Evolutionary conservation across 2,329 filamentous ascomycete genomes (phyloP).

Genomic region (Ilyonectria robusta): DNA sequence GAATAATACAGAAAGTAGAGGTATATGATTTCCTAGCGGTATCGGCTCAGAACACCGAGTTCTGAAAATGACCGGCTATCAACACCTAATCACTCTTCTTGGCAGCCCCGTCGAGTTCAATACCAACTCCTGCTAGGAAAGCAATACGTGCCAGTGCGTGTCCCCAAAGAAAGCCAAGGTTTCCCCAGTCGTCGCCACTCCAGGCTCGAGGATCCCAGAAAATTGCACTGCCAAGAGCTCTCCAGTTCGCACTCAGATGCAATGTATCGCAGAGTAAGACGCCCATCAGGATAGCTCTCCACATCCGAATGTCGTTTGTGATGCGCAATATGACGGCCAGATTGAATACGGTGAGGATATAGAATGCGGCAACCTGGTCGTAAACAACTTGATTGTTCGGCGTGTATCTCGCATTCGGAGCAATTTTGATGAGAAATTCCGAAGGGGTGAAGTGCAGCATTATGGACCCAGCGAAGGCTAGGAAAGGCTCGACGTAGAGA

Average conservation of each 20-base stretch:
- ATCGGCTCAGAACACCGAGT: neutral
- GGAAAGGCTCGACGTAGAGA: conserved; percentile 36
- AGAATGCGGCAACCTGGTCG: conserved; percentile 35
- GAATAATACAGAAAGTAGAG: neutral
- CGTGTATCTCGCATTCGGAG: neutral
- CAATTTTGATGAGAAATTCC: conserved; percentile 34
- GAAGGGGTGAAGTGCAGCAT: conserved; percentile 26
- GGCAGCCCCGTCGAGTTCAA: neutral
- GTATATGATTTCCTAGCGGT: neutral
- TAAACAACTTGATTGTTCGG: conserved; percentile 37
- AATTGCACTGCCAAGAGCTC: conserved; percentile 12
- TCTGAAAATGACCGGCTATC: neutral
- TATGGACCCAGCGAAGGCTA: conserved; percentile 10
- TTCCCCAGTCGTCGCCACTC: conserved; percentile 38
- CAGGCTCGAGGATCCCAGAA: conserved; percentile 28
- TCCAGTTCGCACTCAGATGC: conserved; percentile 32
- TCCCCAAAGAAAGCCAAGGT: conserved; percentile 34
- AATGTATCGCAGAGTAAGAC: conserved; percentile 35
- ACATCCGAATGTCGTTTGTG: conserved; percentile 29
- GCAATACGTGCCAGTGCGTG: conserved; percentile 32
- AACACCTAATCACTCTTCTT: neutral
- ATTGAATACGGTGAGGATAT: conserved; percentile 38
- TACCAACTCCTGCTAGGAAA: conserved; percentile 23
- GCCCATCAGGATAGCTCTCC: conserved; percentile 21
- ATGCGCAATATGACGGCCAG: conserved; percentile 30